Evolutionary conservation across 495 filamentous ascomycete species (phyloP).

Genomic region (Ramalina peruviana): DNA sequence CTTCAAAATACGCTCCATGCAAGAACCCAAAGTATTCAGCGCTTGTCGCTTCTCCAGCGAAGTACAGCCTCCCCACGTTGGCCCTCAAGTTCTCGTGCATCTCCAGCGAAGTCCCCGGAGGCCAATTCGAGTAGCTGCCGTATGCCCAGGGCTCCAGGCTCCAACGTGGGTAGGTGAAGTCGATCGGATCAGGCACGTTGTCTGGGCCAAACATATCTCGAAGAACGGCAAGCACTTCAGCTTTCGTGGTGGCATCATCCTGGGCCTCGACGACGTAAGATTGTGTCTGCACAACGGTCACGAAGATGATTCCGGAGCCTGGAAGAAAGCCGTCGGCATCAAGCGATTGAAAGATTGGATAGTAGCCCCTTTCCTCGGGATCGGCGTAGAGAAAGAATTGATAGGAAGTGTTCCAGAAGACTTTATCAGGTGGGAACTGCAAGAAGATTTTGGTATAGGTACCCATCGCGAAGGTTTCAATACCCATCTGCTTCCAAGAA

Average conservation of each 20-base stretch:
- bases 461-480: slow-evolving; percentile 55
- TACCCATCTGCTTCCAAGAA: slow-evolving; percentile 50
- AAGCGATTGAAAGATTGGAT: slow-evolving; percentile 59
- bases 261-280: slow-evolving; percentile 54
- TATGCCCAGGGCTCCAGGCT: slow-evolving; percentile 49
- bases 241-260: slow-evolving; percentile 43
- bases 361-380: slow-evolving; percentile 47
- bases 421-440: slow-evolving; percentile 46
- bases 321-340: slow-evolving; percentile 43
- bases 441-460: slow-evolving; percentile 73
- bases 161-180: slow-evolving; percentile 62
- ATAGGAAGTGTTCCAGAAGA: slow-evolving; percentile 54
- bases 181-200: slow-evolving; percentile 50
- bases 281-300: slow-evolving; percentile 47
- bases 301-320: slow-evolving; percentile 54
- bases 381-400: slow-evolving; percentile 63
- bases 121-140: slow-evolving; percentile 66
- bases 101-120: slow-evolving; percentile 47
- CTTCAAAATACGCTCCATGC: slow-evolving; percentile 55
- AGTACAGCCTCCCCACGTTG: slow-evolving; percentile 51
- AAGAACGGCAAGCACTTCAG: slow-evolving; percentile 46
- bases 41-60: slow-evolving; percentile 60
- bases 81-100: slow-evolving; percentile 61
- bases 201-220: slow-evolving; percentile 49
- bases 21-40: slow-evolving; percentile 58